Percentiles rank a stretch among this genome's conserved stretches.
phyloP scores from a whole-genome alignment of 768 basidiomycete genomes.

The Floccularia luteovirens region DNA sequence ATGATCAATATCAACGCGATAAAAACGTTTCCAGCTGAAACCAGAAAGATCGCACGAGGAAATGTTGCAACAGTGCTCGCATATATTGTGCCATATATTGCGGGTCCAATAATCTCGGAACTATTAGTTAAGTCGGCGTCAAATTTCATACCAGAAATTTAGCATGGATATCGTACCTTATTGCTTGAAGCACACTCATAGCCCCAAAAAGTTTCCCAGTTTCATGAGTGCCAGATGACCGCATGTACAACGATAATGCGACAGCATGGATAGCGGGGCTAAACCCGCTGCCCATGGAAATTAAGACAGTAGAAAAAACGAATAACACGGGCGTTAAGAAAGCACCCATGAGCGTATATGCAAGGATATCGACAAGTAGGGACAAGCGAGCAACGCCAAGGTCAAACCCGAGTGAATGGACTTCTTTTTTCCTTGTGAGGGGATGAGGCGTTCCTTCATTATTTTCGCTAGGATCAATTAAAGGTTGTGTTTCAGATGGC shows the following conservation, averaged over 20 bases:
- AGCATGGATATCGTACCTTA: constrained; percentile 34
- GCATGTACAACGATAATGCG: constrained; percentile 57
- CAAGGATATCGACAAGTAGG: constrained; percentile 43
- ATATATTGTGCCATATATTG: constrained; percentile 67
- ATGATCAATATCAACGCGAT: constrained; percentile 36
- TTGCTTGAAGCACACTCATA: constrained; percentile 63
- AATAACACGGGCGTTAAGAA: constrained; percentile 42
- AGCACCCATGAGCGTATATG: constrained; percentile 43
- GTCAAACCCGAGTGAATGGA: constrained; percentile 53
- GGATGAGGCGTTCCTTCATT: constrained; percentile 3
- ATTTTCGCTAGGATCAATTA: constrained; percentile 18
- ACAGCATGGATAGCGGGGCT: constrained; percentile 64
- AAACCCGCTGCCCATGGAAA: constrained; percentile 57
- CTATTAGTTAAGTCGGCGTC: constrained; percentile 22
- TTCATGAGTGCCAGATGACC: constrained; percentile 51
- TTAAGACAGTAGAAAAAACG: constrained; percentile 37
- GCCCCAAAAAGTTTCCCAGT: constrained; percentile 76
- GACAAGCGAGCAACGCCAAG: constrained; percentile 61
- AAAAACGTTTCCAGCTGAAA: constrained; percentile 32
- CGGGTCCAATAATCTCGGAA: constrained; percentile 62
- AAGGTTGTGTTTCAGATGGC: constrained; percentile 20
- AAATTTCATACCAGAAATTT: background rate
- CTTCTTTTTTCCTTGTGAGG: constrained; percentile 17
- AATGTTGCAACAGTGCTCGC: constrained; percentile 61
- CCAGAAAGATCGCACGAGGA: constrained; percentile 63